A percentile compares a stretch with the other conserved stretches of the same genome.
Evolutionary conservation across 805 yeast species (phyloP).

Genomic region (Wickerhamomyces strasburgensis): DNA sequence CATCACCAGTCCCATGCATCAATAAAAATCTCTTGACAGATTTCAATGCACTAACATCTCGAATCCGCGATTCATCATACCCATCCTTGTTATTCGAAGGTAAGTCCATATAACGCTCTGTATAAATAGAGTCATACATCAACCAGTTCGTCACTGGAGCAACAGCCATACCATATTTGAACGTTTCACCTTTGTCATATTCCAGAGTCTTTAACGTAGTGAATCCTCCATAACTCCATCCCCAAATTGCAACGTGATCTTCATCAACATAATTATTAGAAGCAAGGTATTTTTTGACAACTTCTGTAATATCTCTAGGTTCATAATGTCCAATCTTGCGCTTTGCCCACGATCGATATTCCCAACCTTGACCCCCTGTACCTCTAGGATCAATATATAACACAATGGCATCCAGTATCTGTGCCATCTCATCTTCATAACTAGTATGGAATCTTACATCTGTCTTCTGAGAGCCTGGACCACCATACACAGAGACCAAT

Average conservation of each 20-base stretch:
- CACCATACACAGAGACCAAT: conserved; percentile 68
- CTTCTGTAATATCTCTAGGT: conserved; percentile 58
- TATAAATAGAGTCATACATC: conserved; percentile 71
- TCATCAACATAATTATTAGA: conserved; percentile 41
- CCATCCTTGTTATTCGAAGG: conserved; percentile 47
- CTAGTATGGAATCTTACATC: conserved; percentile 42
- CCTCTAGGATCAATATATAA: conserved; percentile 76
- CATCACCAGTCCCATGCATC: conserved; percentile 84
- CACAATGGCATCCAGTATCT: conserved; percentile 55
- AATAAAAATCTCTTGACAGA: conserved; percentile 52
- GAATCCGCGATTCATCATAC: conserved; percentile 42
- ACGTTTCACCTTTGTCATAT: conserved; percentile 53
- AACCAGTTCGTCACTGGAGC: conserved; percentile 85
- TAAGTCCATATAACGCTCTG: conserved; percentile 68
- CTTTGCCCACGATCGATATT: conserved; percentile 49
- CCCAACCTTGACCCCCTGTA: conserved; percentile 77
- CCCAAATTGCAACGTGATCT: conserved; percentile 67
- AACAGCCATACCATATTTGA: conserved; percentile 74
- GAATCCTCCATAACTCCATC: conserved; percentile 87
- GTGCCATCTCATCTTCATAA: conserved; percentile 55
- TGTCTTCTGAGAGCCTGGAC: conserved; percentile 71
- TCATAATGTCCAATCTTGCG: conserved; percentile 69
- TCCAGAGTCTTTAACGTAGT: conserved; percentile 71
- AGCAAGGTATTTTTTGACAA: conserved; percentile 46
- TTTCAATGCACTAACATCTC: conserved; percentile 38